Base-by-base conservation (phyloP, 1,284 basidiomycete species). In the Trichosporon faecale region DNA sequence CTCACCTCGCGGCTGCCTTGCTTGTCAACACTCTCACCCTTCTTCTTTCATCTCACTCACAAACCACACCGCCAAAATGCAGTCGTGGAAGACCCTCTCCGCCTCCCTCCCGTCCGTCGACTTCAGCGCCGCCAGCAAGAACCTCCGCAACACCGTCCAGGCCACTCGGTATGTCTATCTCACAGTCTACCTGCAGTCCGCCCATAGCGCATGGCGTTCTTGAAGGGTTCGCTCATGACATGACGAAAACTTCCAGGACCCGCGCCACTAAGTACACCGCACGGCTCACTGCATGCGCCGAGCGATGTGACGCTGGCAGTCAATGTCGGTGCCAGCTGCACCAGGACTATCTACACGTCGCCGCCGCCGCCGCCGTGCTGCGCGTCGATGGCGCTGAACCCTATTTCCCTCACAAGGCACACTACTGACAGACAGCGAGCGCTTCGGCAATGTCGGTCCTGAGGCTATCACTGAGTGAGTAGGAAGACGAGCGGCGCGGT, bases 381-480 rank as follows among this genome's bases (percentile, higher is more conserved):
- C 49, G 49, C 49, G 49, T 25, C 49, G 49, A 52, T 21, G 21
- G 49, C 9, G n/a, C 49, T 25, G 23, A 52, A 52, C 49, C 49
- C 49, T 52, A 52, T 52, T 25, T 52, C 49, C 49, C 21, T 52
- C 49, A 52, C 25, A 52, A 52, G 49, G 49, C 49, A 52, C 49
- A 52, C 18, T 23, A 25, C 67, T 73, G 49, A 73, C 70, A 21
- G 40, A 29, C 71, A 86, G 88, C 76, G 96, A 99, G 85, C 88
- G 91, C 66, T 87, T 98, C 3, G 96, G 96, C 29, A 90, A 93
- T 77, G 89, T 97, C 69, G 88, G 92, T 16, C 88, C 91, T 23
- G 94, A 94, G 72, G 95, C 96, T 77, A 96, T 99, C 79, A 99
- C 96, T 21, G 96, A 98, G 85, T 87, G 66, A 70, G 83, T 95